These are phyloP conservation scores for Cajanus cajan DNA, from an alignment of 306 rosid species.

Conservation along the genomic window DNA sequence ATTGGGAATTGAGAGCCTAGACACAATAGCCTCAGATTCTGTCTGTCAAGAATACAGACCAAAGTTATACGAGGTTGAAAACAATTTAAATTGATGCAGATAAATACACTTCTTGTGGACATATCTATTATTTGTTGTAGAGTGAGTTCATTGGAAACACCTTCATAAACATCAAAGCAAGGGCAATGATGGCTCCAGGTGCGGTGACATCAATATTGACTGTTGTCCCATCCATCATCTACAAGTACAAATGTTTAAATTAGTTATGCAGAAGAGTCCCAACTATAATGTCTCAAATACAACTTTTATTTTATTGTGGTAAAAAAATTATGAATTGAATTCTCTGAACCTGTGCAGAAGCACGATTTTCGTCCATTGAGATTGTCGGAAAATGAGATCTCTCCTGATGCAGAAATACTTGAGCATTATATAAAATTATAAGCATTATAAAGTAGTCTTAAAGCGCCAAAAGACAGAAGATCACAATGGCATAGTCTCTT, in stretches of 20 bases:
- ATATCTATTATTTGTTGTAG: slow-evolving; percentile 28
- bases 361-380: slow-evolving; percentile 67
- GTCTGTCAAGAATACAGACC: slow-evolving; percentile 56
- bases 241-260: slow-evolving; percentile 22
- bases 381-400: slow-evolving; percentile 51
- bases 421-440: neutral
- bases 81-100: slow-evolving; percentile 24
- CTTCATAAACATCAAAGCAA: slow-evolving; percentile 92
- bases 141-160: slow-evolving; percentile 44
- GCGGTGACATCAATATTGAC: slow-evolving; percentile 93
- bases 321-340: slow-evolving; percentile 4
- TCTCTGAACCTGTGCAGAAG: slow-evolving; percentile 67
- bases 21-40: slow-evolving; percentile 80
- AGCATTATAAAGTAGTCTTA: slow-evolving; percentile 17
- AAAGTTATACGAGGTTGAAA: slow-evolving; percentile 31
- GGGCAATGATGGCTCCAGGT: slow-evolving; percentile 91
- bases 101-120: slow-evolving; percentile 22
- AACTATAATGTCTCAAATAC: slow-evolving; percentile 6
- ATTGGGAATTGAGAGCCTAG: slow-evolving; percentile 80
- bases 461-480: slow-evolving; percentile 18
- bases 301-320: slow-evolving; percentile 7
- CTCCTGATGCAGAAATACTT: slow-evolving; percentile 56
- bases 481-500: slow-evolving; percentile 5
- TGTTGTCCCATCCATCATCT: slow-evolving; percentile 91
- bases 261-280: slow-evolving; percentile 24